These are phyloP conservation scores for Apocynum venetum DNA, from an alignment of 257 asterid species.

Conservation along the genomic window DNA sequence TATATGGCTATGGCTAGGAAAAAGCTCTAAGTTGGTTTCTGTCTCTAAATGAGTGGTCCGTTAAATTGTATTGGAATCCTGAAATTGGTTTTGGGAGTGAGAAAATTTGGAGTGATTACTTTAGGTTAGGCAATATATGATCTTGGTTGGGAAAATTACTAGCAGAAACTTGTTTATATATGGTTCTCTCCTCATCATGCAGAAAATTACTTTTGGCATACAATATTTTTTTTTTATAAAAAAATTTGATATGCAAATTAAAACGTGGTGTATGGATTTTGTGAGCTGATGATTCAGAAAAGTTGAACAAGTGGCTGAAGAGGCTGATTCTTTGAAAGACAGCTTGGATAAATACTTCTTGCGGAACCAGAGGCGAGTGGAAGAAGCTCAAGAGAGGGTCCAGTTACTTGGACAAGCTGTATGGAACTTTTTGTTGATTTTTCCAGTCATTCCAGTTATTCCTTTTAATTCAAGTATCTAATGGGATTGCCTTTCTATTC, in stretches of 20 bases:
- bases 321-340: slow-evolving; percentile 76
- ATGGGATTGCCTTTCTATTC: slow-evolving; percentile 17
- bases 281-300: slow-evolving; percentile 47
- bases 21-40: background rate
- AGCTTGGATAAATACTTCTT: slow-evolving; percentile 70
- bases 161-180: background rate
- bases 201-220: too few relatives aligned
- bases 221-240: too few relatives aligned
- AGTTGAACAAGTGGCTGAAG: slow-evolving; percentile 89
- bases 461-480: slow-evolving; percentile 13
- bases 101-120: background rate
- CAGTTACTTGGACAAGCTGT: slow-evolving; percentile 85
- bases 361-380: slow-evolving; percentile 59
- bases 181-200: too few relatives aligned
- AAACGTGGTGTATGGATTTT: background rate
- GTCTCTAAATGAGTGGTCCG: background rate
- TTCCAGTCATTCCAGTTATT: slow-evolving; percentile 6
- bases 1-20: background rate
- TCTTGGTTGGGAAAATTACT: background rate
- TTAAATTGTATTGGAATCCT: background rate
- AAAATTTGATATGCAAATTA: too few relatives aligned
- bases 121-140: background rate
- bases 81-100: background rate
- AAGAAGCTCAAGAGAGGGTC: slow-evolving; percentile 83
- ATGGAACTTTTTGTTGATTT: slow-evolving; percentile 25